Percentiles rank a stretch among this genome's conserved stretches.
Evolutionary conservation across 805 yeast species (phyloP).

Genomic region (Metschnikowia cubensis): DNA sequence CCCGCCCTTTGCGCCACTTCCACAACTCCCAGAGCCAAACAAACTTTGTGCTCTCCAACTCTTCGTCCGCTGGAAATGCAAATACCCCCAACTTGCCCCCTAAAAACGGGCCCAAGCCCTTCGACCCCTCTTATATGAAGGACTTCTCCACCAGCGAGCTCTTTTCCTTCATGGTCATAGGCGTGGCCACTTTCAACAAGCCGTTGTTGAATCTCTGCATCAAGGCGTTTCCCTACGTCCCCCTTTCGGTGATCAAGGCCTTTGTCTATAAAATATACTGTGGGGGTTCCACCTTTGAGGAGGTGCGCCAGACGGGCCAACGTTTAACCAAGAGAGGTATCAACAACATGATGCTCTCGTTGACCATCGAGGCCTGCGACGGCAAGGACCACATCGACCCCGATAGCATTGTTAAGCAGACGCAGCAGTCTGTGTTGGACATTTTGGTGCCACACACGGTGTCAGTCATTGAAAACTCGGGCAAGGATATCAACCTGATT

Average conservation of each 20-base stretch:
- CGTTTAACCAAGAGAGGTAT: conserved; percentile 69
- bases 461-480: conserved; percentile 45
- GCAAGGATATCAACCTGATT: conserved; percentile 55
- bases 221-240: conserved; percentile 68
- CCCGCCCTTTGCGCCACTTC: conserved; percentile 12
- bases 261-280: conserved; percentile 81
- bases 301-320: conserved; percentile 69
- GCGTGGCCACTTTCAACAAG: conserved; percentile 63
- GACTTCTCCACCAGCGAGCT: conserved; percentile 53
- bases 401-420: conserved; percentile 55
- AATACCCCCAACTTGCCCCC: conserved; percentile 11
- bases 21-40: conserved; percentile 13
- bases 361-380: conserved; percentile 89
- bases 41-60: conserved; percentile 8
- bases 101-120: conserved; percentile 7
- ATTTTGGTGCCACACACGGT: conserved; percentile 71
- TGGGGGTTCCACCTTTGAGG: conserved; percentile 77
- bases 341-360: conserved; percentile 91
- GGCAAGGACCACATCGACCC: conserved; percentile 65
- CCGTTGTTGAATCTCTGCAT: conserved; percentile 58
- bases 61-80: conserved; percentile 6
- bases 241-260: conserved; percentile 63
- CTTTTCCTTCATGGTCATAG: conserved; percentile 63
- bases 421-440: conserved; percentile 61
- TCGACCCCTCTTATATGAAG: conserved; percentile 25